phyloP scores from a whole-genome alignment of 164 flowering plant species.

The Magnolia kwangsiensis region DNA sequence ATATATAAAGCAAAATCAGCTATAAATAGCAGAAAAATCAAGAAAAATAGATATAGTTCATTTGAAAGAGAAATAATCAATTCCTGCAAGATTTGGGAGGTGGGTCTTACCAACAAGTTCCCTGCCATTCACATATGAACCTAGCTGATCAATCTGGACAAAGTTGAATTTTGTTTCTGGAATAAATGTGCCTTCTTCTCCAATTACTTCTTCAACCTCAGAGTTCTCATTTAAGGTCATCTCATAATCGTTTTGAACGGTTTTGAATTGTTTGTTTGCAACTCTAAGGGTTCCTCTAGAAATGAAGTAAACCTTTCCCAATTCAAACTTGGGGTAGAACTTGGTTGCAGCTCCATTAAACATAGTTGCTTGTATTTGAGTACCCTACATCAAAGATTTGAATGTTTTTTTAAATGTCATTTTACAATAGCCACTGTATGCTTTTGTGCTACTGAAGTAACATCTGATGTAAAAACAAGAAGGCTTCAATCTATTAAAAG shows the following conservation, averaged over 20 bases:
- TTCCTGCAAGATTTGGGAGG: neutral
- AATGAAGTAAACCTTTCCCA: constrained; percentile 89
- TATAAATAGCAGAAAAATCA: too few relatives aligned
- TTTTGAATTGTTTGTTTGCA: constrained; percentile 87
- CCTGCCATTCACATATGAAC: constrained; percentile 68
- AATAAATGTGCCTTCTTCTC: constrained; percentile 65
- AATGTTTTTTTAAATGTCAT: too few relatives aligned
- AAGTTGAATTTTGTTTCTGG: constrained; percentile 77
- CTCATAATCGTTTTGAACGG: constrained; percentile 93
- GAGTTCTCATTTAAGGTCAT: constrained; percentile 89
- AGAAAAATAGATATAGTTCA: neutral
- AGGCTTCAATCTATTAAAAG: too few relatives aligned
- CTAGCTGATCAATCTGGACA: constrained; percentile 77
- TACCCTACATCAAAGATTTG: constrained; percentile 55
- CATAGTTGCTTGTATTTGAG: constrained; percentile 98
- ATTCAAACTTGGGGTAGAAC: constrained; percentile 63
- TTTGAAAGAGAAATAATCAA: neutral
- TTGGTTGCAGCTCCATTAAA: constrained; percentile 89
- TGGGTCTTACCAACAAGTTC: constrained; percentile 68
- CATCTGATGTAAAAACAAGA: too few relatives aligned
- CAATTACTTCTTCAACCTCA: constrained; percentile 78
- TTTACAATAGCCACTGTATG: too few relatives aligned
- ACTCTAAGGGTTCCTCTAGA: constrained; percentile 75
- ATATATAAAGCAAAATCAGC: neutral
- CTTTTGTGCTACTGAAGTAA: too few relatives aligned